A percentile compares a stretch with the other conserved stretches of the same genome.
phyloP scores from a whole-genome alignment of 2,329 filamentous ascomycete genomes.

The Septoria petroselini region DNA sequence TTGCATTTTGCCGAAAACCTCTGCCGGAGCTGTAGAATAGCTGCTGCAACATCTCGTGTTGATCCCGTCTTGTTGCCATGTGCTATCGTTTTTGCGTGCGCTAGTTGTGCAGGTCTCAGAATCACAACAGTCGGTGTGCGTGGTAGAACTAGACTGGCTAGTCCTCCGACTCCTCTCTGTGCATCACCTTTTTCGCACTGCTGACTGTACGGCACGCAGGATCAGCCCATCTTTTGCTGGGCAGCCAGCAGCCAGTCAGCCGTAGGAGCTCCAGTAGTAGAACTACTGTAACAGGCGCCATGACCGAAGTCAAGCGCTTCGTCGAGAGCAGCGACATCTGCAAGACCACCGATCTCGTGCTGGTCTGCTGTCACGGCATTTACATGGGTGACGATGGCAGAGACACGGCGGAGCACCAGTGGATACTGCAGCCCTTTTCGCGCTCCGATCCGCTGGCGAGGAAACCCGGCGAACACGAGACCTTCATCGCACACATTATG shows the following conservation, averaged over 20 bases:
- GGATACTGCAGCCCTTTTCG: conserved; percentile 75
- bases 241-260: background rate
- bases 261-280: too few relatives aligned
- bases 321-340: conserved; percentile 23
- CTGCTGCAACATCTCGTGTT: background rate
- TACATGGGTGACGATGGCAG: conserved; percentile 54
- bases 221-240: background rate
- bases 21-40: too few relatives aligned
- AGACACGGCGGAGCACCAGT: conserved; percentile 40
- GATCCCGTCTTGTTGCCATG: too few relatives aligned
- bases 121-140: background rate
- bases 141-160: too few relatives aligned
- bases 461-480: conserved; percentile 67
- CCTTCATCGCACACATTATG: conserved; percentile 73
- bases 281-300: too few relatives aligned
- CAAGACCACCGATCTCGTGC: conserved; percentile 55
- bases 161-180: too few relatives aligned
- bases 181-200: too few relatives aligned
- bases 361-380: conserved; percentile 83
- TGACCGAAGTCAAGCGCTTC: conserved; percentile 26
- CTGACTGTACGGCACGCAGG: background rate
- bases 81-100: background rate
- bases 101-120: background rate
- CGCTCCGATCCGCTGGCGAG: conserved; percentile 37
- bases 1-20: too few relatives aligned